Conservation (phyloP, 208 protist species). For the Leishmania amazonensis region DNA sequence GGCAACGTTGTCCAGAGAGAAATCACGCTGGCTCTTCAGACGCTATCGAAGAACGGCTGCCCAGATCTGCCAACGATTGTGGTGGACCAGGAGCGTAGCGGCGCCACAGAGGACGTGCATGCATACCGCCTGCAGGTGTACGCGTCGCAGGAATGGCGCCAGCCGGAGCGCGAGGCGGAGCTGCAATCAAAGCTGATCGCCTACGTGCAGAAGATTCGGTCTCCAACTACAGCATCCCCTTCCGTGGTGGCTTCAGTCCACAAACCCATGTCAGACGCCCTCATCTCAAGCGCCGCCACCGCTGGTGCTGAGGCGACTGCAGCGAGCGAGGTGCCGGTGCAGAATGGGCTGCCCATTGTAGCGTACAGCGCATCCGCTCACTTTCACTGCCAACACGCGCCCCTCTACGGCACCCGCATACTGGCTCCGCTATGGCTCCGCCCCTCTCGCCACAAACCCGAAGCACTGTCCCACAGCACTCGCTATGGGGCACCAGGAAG, state of each 20-base stretch:
- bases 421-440: slow-evolving; percentile 30
- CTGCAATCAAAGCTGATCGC: slow-evolving; percentile 11
- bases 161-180: slow-evolving; percentile 7
- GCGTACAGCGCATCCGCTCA: slow-evolving; percentile 25
- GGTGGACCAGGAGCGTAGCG: slow-evolving; percentile 14
- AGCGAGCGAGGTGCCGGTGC: not conserved
- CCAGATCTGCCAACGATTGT: slow-evolving; percentile 10
- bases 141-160: slow-evolving; percentile 5
- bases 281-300: not conserved
- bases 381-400: slow-evolving; percentile 41
- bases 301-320: not conserved
- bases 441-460: not conserved
- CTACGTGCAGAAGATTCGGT: slow-evolving; percentile 6
- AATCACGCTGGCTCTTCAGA: slow-evolving; percentile 26
- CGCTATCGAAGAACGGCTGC: slow-evolving; percentile 21
- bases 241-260: not conserved
- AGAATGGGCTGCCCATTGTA: slow-evolving; percentile 21
- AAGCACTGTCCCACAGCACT: not conserved
- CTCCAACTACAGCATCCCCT: not conserved
- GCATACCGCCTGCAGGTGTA: slow-evolving; percentile 30
- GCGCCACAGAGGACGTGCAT: slow-evolving; percentile 14
- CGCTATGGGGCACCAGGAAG: not conserved
- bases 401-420: slow-evolving; percentile 31
- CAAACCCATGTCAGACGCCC: not conserved
- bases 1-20: slow-evolving; percentile 5